Percentiles rank a stretch among this genome's conserved stretches.
Conservation (phyloP, 768 basidiomycete genomes). For the Coprinopsis strossmayeri region DNA sequence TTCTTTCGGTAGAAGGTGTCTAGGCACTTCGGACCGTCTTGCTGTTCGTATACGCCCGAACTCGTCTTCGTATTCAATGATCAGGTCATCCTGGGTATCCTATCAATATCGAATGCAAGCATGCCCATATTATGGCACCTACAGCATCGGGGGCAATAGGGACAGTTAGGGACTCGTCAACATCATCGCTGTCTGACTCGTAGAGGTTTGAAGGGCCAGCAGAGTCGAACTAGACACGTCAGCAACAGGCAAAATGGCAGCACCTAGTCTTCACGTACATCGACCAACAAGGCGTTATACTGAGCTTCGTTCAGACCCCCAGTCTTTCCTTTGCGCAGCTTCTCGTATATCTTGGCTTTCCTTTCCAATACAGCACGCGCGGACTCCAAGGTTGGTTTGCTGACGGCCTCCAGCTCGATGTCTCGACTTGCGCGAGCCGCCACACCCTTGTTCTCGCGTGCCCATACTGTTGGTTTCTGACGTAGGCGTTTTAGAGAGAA, state of each 20-base stretch:
- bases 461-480: slow-evolving; percentile 77
- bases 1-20: slow-evolving; percentile 48
- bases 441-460: slow-evolving; percentile 71
- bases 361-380: slow-evolving; percentile 66
- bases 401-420: slow-evolving; percentile 62
- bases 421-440: slow-evolving; percentile 57
- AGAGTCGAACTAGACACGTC: slow-evolving; percentile 52
- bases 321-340: slow-evolving; percentile 68
- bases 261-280: slow-evolving; percentile 43
- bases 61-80: slow-evolving; percentile 84
- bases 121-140: slow-evolving; percentile 8
- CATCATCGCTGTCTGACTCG: slow-evolving; percentile 69
- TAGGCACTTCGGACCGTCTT: slow-evolving; percentile 70
- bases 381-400: slow-evolving; percentile 64
- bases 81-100: slow-evolving; percentile 54
- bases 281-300: slow-evolving; percentile 65
- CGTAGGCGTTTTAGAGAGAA: background rate
- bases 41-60: slow-evolving; percentile 73
- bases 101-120: background rate
- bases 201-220: slow-evolving; percentile 45
- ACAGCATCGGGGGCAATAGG: slow-evolving; percentile 44
- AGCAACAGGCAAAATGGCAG: background rate
- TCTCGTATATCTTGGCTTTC: slow-evolving; percentile 78
- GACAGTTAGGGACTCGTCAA: slow-evolving; percentile 69
- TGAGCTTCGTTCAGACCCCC: slow-evolving; percentile 74